Percentiles rank a stretch among this genome's conserved stretches.
Conservation (phyloP, 305 asterid genomes). For the Stenogyne calaminthoides region DNA sequence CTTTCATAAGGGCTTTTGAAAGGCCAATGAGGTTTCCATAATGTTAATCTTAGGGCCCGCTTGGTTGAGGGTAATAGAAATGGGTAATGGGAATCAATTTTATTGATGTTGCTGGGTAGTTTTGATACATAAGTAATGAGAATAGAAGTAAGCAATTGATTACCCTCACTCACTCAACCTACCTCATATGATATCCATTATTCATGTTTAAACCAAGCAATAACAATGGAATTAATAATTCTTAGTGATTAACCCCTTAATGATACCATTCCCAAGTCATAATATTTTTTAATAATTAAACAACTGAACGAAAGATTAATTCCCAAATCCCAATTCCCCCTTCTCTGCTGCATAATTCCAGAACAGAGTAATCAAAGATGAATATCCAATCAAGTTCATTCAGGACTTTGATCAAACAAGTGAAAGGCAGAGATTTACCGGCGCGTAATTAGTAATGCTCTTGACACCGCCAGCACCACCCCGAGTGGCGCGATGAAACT, state of each 20-base stretch:
- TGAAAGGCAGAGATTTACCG: slow-evolving; percentile 36
- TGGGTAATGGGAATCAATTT: too few relatives aligned
- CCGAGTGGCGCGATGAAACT: slow-evolving; percentile 63
- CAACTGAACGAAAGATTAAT: neutral
- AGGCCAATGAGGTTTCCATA: neutral
- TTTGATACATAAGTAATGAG: too few relatives aligned
- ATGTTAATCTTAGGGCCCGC: neutral
- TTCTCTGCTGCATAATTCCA: neutral
- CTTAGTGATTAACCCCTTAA: too few relatives aligned
- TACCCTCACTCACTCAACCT: too few relatives aligned
- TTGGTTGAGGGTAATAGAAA: too few relatives aligned
- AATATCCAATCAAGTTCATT: slow-evolving; percentile 5
- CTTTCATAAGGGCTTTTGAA: neutral
- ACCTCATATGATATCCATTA: too few relatives aligned
- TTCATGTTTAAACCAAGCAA: too few relatives aligned
- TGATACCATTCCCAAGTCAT: too few relatives aligned
- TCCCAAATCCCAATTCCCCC: neutral
- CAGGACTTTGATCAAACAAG: slow-evolving; percentile 29
- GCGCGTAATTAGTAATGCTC: too few relatives aligned
- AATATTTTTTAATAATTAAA: neutral
- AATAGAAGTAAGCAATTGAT: too few relatives aligned
- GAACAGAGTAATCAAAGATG: neutral
- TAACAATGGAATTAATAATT: too few relatives aligned
- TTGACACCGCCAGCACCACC: slow-evolving; percentile 91
- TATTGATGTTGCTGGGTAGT: too few relatives aligned